Base-by-base conservation (phyloP, 23 red algal genomes). In the Gracilariopsis chorda region DNA sequence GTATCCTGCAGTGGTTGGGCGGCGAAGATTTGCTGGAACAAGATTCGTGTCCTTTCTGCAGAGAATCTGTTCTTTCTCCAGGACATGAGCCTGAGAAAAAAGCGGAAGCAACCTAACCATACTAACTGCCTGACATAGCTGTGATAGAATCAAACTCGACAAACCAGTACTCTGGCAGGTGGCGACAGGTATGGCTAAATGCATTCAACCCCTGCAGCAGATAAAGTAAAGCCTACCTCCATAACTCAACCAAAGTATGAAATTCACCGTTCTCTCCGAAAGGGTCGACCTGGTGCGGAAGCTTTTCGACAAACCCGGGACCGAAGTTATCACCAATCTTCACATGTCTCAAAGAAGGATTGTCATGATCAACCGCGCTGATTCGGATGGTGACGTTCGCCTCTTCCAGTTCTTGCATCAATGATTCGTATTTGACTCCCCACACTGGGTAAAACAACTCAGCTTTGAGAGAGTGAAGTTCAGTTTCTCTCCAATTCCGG, bases 201-300 rank as follows among this genome's bases (percentile, higher is more conserved):
- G 40, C 5, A 73, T 36, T 8, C 14, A 32, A 20, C 40, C 20
- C 37, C 67, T 73, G 47, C 23, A 19, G 28, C 42, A 10, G 47
- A 46, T 9, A 2, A 70, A 5, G 40, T 73, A 45, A 73, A 73
- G 47, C 42, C 67, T 73, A 73, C 67, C 37, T 73, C 67, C 67
- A 46, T 46, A 73, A 45, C 67, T 73, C 67, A 46, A 88, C 93
- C 33, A 95, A 43, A 13, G 93, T 95, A 53, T 95, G 93, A 58
- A 95, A 95, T 63, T 95, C 93, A 36, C 93, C 93, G 29, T 82
- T 91, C 51, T 95, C 93, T 17, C 93, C 93, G 78, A 86, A 95
- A 35, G 28, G 63, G 25, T 95, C 93, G 17, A 84, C 43, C 19
- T 81, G 75, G 10, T 63, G 17, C 27, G 86, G 68, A 23, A 90